A percentile compares a stretch with the other conserved stretches of the same genome.
phyloP scores from a whole-genome alignment of 768 basidiomycete species.

The Porpolomopsis calyptriformis region DNA sequence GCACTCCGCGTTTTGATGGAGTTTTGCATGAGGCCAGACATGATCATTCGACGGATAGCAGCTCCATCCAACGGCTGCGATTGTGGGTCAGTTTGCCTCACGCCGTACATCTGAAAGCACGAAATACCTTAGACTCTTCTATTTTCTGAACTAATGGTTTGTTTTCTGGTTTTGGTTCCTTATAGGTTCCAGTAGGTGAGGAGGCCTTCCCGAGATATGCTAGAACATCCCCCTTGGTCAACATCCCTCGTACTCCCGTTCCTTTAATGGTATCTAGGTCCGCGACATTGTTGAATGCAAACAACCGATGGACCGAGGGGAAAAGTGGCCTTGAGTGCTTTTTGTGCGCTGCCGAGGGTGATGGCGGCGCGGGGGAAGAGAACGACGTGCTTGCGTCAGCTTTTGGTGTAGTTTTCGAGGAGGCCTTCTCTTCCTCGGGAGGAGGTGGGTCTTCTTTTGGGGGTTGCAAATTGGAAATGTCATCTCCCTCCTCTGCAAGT shows the following conservation, averaged over 20 bases:
- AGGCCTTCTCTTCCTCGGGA: slow-evolving; percentile 19
- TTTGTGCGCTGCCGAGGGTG: slow-evolving; percentile 20
- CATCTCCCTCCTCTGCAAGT: slow-evolving; percentile 92
- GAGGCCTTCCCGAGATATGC: slow-evolving; percentile 77
- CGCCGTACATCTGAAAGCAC: slow-evolving; percentile 18
- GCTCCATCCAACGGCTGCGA: slow-evolving; percentile 49
- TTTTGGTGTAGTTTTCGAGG: slow-evolving; percentile 21
- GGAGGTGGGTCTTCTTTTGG: slow-evolving; percentile 37
- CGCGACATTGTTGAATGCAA: slow-evolving; percentile 51
- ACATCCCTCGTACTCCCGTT: slow-evolving; percentile 84
- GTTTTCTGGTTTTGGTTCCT: slow-evolving; percentile 30
- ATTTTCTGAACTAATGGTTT: slow-evolving; percentile 16
- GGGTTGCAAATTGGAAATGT: slow-evolving; percentile 72
- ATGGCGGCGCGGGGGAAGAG: slow-evolving; percentile 14
- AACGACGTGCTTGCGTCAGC: slow-evolving; percentile 11
- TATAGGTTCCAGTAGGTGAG: slow-evolving; percentile 65
- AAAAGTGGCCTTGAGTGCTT: slow-evolving; percentile 66
- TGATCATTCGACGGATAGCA: slow-evolving; percentile 55
- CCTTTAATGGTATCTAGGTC: slow-evolving; percentile 66
- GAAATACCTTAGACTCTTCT: slow-evolving; percentile 26
- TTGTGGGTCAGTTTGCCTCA: background rate
- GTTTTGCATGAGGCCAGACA: slow-evolving; percentile 45
- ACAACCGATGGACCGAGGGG: slow-evolving; percentile 80
- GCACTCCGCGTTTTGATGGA: slow-evolving; percentile 39
- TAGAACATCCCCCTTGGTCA: slow-evolving; percentile 94